These are phyloP conservation scores for Hypoxylon intermedium DNA, from an alignment of 495 filamentous ascomycete genomes.

Conservation along the genomic window DNA sequence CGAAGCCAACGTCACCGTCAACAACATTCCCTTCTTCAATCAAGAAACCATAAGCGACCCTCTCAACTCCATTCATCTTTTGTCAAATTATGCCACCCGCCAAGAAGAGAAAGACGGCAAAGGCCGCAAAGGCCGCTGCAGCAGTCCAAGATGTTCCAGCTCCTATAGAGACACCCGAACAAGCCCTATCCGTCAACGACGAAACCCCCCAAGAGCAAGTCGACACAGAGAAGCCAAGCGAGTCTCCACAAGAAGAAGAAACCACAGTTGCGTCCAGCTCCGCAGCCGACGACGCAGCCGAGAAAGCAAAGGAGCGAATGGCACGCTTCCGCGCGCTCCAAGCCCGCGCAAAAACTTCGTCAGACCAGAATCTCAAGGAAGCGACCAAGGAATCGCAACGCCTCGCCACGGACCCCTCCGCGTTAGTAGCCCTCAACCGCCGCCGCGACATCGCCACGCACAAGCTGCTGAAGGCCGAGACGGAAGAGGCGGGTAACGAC, in stretches of 20 bases:
- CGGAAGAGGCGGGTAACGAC: conserved; percentile 82
- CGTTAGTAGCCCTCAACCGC: conserved; percentile 74
- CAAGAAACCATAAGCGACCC: neutral
- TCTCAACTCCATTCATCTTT: neutral
- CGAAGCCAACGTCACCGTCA: neutral
- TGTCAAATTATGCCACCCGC: conserved; percentile 50
- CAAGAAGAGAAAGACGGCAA: conserved; percentile 57
- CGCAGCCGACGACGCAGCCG: conserved; percentile 44
- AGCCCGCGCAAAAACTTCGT: conserved; percentile 79
- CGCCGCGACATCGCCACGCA: conserved; percentile 86
- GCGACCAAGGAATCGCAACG: conserved; percentile 83
- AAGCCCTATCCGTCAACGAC: conserved; percentile 14
- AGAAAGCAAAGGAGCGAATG: conserved; percentile 63
- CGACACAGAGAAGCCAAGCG: conserved; percentile 16
- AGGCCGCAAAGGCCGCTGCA: conserved; percentile 31
- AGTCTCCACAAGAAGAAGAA: conserved; percentile 11
- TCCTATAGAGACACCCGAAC: conserved; percentile 20
- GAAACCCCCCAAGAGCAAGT: conserved; percentile 20
- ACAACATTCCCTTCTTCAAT: neutral
- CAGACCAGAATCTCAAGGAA: conserved; percentile 81
- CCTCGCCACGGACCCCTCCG: conserved; percentile 73
- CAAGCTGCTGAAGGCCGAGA: conserved; percentile 91
- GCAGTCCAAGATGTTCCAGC: conserved; percentile 11
- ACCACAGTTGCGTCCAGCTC: conserved; percentile 17
- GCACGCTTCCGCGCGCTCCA: conserved; percentile 85